These are phyloP conservation scores for Rhinocladiella similis DNA, from an alignment of 2,329 filamentous ascomycete species.

Conservation along the genomic window DNA sequence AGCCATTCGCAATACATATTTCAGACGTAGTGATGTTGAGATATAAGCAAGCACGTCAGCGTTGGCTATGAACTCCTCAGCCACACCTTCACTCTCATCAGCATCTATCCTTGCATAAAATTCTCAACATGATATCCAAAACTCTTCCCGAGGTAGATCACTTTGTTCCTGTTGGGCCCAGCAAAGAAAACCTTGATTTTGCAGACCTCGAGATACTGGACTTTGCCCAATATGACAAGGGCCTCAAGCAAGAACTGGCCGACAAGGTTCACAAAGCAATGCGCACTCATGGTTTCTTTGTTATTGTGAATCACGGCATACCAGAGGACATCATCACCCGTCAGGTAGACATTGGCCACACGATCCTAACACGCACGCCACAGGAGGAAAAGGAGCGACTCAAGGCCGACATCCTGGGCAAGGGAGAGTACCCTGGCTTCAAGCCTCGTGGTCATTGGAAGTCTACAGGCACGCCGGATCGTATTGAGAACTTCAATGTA, in stretches of 20 bases:
- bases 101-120: too few species aligned
- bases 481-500: slow-evolving; percentile 16
- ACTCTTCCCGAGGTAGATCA: slow-evolving; percentile 13
- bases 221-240: slow-evolving; percentile 8
- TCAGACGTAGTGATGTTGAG: too few species aligned
- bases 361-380: slow-evolving; percentile 57
- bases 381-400: slow-evolving; percentile 61
- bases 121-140: slow-evolving; percentile 19
- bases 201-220: slow-evolving; percentile 3
- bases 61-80: too few species aligned
- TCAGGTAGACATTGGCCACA: slow-evolving; percentile 62
- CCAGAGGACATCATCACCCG: slow-evolving; percentile 59
- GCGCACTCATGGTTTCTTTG: slow-evolving; percentile 53
- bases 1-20: too few species aligned
- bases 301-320: slow-evolving; percentile 64
- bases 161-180: slow-evolving; percentile 8
- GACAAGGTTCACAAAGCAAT: slow-evolving; percentile 11
- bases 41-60: too few species aligned
- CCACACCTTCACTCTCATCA: too few species aligned
- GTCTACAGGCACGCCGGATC: background rate
- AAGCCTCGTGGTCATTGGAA: slow-evolving; percentile 46
- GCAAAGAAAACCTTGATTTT: slow-evolving; percentile 6
- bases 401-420: slow-evolving; percentile 36
- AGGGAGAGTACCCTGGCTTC: slow-evolving; percentile 60
- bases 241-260: slow-evolving; percentile 1